A percentile compares a stretch with the other conserved stretches of the same genome.
Evolutionary conservation across 2,329 filamentous ascomycete species (phyloP).

Genomic region (Madurella mycetomatis): DNA sequence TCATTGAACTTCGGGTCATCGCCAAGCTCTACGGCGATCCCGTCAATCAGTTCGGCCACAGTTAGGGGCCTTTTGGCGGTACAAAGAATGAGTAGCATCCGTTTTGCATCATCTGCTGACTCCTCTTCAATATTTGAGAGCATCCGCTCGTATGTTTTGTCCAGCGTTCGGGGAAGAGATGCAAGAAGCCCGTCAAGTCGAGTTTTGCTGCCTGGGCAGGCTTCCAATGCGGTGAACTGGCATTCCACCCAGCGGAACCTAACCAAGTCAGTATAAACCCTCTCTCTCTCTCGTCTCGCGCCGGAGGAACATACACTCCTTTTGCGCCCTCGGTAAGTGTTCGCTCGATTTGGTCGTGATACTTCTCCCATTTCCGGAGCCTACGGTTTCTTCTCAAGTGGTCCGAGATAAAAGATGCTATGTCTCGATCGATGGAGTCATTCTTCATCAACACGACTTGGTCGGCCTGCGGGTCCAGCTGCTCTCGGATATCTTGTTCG

Average conservation of each 20-base stretch:
- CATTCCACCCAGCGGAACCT: constrained; percentile 37
- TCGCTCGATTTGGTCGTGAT: constrained; percentile 27
- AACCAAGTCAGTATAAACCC: constrained; percentile 16
- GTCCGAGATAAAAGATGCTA: constrained; percentile 26
- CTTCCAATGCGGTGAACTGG: constrained; percentile 29
- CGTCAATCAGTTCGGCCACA: constrained; percentile 16
- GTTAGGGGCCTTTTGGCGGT: constrained; percentile 11
- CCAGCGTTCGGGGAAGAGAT: constrained; percentile 30
- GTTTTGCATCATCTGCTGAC: constrained; percentile 12
- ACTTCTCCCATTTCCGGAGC: constrained; percentile 25
- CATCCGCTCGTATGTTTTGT: constrained; percentile 23
- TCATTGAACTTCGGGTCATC: constrained; percentile 14
- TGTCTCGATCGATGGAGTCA: constrained; percentile 26
- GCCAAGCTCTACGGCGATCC: constrained; percentile 17
- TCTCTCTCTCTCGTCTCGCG: too few species aligned
- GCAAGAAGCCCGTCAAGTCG: constrained; percentile 29
- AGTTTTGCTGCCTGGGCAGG: constrained; percentile 17
- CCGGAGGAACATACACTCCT: constrained; percentile 30
- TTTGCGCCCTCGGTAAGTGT: constrained; percentile 26
- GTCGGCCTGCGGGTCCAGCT: constrained; percentile 12
- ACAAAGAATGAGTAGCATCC: constrained; percentile 13
- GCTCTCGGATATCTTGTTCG: constrained; percentile 29
- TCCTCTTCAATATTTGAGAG: constrained; percentile 20
- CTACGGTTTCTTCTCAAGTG: constrained; percentile 23
- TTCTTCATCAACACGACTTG: constrained; percentile 23